These are phyloP conservation scores for Aspergillus ellipticus DNA, from an alignment of 495 filamentous ascomycete species.

Conservation along the genomic window DNA sequence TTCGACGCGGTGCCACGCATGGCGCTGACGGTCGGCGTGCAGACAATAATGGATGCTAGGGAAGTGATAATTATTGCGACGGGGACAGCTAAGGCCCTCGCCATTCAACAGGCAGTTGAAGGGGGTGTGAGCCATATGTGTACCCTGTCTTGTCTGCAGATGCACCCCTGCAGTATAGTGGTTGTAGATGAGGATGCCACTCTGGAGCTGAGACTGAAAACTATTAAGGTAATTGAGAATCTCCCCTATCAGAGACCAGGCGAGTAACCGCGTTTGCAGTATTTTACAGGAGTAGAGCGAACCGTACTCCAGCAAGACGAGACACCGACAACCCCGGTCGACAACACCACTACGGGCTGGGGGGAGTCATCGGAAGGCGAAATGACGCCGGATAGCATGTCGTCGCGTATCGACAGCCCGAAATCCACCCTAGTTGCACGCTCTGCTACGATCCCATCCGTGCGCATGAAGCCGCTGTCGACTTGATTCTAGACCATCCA, in stretches of 20 bases:
- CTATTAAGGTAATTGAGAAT: not conserved
- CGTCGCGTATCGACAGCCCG: slow-evolving; percentile 3
- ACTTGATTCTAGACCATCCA: not conserved
- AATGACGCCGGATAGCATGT: slow-evolving; percentile 1
- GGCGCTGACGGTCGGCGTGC: slow-evolving; percentile 4
- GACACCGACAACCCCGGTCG: not conserved
- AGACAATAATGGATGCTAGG: slow-evolving; percentile 2
- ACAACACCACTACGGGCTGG: not conserved
- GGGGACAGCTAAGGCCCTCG: not conserved
- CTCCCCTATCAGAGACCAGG: too few relatives aligned
- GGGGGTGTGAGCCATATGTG: not conserved
- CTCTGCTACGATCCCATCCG: not conserved
- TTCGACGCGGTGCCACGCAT: not conserved
- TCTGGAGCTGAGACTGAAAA: not conserved
- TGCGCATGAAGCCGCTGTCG: too few relatives aligned
- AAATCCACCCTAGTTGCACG: not conserved
- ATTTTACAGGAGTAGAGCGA: slow-evolving; percentile 1
- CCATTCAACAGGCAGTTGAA: not conserved
- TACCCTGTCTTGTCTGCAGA: not conserved
- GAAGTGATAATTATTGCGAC: slow-evolving; percentile 1
- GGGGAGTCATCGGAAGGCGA: not conserved
- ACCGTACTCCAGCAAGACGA: not conserved
- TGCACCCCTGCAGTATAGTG: not conserved
- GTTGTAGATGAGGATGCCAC: slow-evolving; percentile 4
- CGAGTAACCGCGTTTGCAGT: not conserved